These are phyloP conservation scores for Dacryopinax spathularia DNA, from an alignment of 768 basidiomycete species.

Conservation along the genomic window DNA sequence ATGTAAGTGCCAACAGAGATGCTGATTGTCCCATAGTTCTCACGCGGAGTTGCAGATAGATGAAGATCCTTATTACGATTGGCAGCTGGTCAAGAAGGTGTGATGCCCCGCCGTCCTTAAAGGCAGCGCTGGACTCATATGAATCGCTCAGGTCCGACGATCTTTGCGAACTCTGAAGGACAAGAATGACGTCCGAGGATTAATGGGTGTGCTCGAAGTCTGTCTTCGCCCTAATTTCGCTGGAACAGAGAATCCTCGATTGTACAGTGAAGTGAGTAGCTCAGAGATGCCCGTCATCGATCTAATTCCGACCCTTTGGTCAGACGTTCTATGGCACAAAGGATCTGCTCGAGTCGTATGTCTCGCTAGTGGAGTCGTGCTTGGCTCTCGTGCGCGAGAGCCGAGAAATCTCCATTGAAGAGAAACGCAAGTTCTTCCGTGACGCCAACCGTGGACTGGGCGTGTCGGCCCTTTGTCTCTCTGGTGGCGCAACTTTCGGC, in stretches of 20 bases:
- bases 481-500: slow-evolving; percentile 90
- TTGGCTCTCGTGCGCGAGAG: slow-evolving; percentile 65
- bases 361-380: slow-evolving; percentile 60
- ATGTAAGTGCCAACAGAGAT: slow-evolving; percentile 14
- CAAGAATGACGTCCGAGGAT: slow-evolving; percentile 66
- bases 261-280: slow-evolving; percentile 66
- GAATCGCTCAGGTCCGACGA: slow-evolving; percentile 43
- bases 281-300: not conserved
- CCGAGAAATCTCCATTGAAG: slow-evolving; percentile 58
- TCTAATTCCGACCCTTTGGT: not conserved
- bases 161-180: slow-evolving; percentile 59
- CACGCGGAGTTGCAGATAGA: slow-evolving; percentile 28
- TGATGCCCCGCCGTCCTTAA: not conserved
- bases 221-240: slow-evolving; percentile 88
- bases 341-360: slow-evolving; percentile 72
- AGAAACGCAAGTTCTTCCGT: slow-evolving; percentile 87
- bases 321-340: slow-evolving; percentile 91
- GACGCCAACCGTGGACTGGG: slow-evolving; percentile 80
- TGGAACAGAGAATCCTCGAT: slow-evolving; percentile 70
- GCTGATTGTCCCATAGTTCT: not conserved
- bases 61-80: slow-evolving; percentile 85
- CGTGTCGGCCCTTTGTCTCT: slow-evolving; percentile 80
- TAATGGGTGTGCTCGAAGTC: slow-evolving; percentile 80
- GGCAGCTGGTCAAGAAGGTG: slow-evolving; percentile 68
- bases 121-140: not conserved